A percentile compares a stretch with the other conserved stretches of the same genome.
Evolutionary conservation across 345 rosid genomes (phyloP).

Genomic region (Brassica carinata): DNA sequence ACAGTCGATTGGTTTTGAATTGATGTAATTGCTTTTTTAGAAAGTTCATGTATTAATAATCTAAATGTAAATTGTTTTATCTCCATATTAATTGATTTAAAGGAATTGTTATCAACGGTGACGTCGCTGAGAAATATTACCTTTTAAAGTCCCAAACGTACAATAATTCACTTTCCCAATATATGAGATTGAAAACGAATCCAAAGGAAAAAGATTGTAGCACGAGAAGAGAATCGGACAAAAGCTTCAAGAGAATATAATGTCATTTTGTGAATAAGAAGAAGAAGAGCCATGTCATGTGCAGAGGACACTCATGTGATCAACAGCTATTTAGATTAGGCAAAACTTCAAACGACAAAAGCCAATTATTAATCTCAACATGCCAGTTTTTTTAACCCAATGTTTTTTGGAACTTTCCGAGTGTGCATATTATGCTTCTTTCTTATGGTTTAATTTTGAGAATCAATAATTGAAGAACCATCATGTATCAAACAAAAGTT

Average conservation of each 20-base stretch:
- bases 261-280: conserved; percentile 29
- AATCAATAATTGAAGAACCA: conserved; percentile 3
- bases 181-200: conserved; percentile 29
- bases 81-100: neutral
- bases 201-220: conserved; percentile 21
- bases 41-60: neutral
- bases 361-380: conserved; percentile 28
- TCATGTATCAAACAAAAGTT: conserved; percentile 11
- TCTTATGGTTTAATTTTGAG: neutral
- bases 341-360: conserved; percentile 27
- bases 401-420: conserved; percentile 23
- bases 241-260: conserved; percentile 18
- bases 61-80: neutral
- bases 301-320: conserved; percentile 40
- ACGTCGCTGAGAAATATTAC: conserved; percentile 14
- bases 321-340: conserved; percentile 31
- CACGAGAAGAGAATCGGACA: conserved; percentile 30
- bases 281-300: conserved; percentile 23
- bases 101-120: conserved; percentile 27
- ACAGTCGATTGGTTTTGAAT: neutral
- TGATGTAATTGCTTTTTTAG: neutral
- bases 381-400: neutral
- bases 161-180: conserved; percentile 36
- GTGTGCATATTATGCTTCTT: conserved; percentile 13
- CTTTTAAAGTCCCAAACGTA: conserved; percentile 32